These are phyloP conservation scores for Metarhizium album DNA, from an alignment of 2,329 filamentous ascomycete species.

Conservation along the genomic window DNA sequence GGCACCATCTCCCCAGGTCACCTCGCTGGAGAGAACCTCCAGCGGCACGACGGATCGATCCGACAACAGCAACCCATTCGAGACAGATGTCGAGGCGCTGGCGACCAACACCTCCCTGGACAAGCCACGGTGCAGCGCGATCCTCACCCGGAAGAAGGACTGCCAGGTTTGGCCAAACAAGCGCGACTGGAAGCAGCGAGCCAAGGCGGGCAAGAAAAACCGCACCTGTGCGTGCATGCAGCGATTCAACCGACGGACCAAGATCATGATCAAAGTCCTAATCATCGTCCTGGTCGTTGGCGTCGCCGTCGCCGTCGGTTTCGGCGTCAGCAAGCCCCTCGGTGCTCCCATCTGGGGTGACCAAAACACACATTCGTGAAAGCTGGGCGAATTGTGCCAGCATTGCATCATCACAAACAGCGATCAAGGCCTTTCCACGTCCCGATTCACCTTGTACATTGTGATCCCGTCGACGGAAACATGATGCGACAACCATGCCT, in stretches of 20 bases:
- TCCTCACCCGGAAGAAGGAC: constrained; percentile 29
- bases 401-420: not conserved
- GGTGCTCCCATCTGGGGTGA: constrained; percentile 47
- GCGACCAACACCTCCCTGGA: constrained; percentile 25
- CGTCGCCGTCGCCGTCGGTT: constrained; percentile 43
- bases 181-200: constrained; percentile 49
- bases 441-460: not conserved
- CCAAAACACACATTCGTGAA: constrained; percentile 1
- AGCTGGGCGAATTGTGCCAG: not conserved
- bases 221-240: constrained; percentile 43
- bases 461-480: constrained; percentile 2
- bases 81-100: constrained; percentile 47
- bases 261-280: constrained; percentile 42
- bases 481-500: not conserved
- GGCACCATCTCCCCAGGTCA: not conserved
- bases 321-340: constrained; percentile 51
- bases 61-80: constrained; percentile 39
- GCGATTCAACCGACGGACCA: constrained; percentile 41
- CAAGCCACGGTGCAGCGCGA: constrained; percentile 20
- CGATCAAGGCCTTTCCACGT: constrained; percentile 1
- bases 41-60: constrained; percentile 35
- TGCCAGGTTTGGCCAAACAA: constrained; percentile 50
- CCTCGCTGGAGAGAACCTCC: constrained; percentile 10
- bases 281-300: constrained; percentile 42
- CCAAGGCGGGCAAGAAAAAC: constrained; percentile 43